Evolutionary conservation across 768 basidiomycete genomes (phyloP).

Genomic region (Astraeus odoratus): DNA sequence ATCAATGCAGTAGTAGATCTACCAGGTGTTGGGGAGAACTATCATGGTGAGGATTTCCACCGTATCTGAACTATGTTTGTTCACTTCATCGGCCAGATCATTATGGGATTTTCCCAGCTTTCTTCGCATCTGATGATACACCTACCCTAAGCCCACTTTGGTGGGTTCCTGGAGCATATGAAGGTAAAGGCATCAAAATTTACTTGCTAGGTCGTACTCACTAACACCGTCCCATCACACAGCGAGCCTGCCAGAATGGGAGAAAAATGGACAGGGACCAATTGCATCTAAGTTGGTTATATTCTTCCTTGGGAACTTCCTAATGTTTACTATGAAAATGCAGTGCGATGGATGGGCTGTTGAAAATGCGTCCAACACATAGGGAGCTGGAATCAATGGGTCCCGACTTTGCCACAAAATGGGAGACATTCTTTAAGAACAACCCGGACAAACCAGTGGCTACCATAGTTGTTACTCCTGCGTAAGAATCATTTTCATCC

Average conservation of each 20-base stretch:
- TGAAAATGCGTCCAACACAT: constrained; percentile 20
- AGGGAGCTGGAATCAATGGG: constrained; percentile 15
- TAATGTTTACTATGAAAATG: neutral
- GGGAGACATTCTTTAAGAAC: constrained; percentile 13
- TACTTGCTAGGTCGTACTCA: neutral
- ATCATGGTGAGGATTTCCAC: constrained; percentile 21
- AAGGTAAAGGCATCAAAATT: constrained; percentile 39
- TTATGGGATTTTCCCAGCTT: constrained; percentile 20
- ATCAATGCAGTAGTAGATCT: constrained; percentile 30
- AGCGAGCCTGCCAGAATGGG: constrained; percentile 23
- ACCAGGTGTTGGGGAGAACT: constrained; percentile 39
- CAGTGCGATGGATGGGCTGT: constrained; percentile 12
- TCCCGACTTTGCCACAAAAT: constrained; percentile 14
- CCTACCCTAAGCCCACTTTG: constrained; percentile 43
- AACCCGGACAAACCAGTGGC: constrained; percentile 18
- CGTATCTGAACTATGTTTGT: too few relatives aligned
- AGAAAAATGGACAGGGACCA: constrained; percentile 33
- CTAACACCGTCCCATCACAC: neutral
- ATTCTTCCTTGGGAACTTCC: neutral
- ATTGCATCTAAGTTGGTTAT: constrained; percentile 46
- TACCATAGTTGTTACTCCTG: neutral
- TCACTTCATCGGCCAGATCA: constrained; percentile 21
- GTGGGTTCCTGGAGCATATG: constrained; percentile 29
- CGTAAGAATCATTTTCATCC: constrained; percentile 1
- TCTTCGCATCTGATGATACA: constrained; percentile 35